Conservation (phyloP, 441 rosid genomes). For the Cnidoscolus chayamansa region DNA sequence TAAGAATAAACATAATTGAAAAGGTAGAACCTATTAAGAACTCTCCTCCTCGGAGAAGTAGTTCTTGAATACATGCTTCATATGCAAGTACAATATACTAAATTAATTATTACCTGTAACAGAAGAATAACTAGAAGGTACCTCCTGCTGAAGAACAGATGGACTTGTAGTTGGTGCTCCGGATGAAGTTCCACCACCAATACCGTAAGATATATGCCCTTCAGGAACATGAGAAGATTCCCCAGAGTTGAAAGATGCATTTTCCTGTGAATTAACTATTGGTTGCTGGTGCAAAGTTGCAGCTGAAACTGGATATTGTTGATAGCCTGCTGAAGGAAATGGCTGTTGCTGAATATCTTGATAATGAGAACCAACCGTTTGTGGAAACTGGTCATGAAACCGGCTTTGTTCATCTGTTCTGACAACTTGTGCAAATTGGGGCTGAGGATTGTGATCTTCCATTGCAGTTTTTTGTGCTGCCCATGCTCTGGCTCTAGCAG, state of each 20-base stretch:
- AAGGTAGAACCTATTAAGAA: conserved; percentile 9
- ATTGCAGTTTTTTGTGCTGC: conserved; percentile 59
- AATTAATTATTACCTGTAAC: conserved; percentile 90
- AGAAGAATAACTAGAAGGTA: conserved; percentile 99
- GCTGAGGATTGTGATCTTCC: conserved; percentile 53
- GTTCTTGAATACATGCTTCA: conserved; percentile 56
- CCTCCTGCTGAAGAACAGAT: conserved; percentile 96
- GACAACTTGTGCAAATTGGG: conserved; percentile 41
- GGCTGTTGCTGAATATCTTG: conserved; percentile 54
- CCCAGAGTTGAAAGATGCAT: conserved; percentile 35
- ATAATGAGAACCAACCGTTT: conserved; percentile 47
- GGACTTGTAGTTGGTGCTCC: conserved; percentile 52
- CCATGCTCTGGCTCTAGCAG: conserved; percentile 93
- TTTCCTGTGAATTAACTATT: conserved; percentile 42
- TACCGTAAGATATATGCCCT: conserved; percentile 37
- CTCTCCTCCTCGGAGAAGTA: conserved; percentile 17
- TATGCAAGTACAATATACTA: conserved; percentile 47
- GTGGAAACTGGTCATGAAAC: conserved; percentile 51
- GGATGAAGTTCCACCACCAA: conserved; percentile 46
- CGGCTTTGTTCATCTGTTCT: conserved; percentile 50
- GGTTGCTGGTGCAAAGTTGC: conserved; percentile 43
- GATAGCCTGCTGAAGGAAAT: conserved; percentile 47
- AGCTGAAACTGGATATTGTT: conserved; percentile 53
- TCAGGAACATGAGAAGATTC: conserved; percentile 44
- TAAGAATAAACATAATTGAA: neutral